Evolutionary conservation across 2,329 filamentous ascomycete genomes (phyloP), one percentile per base, ranked within the genome.

Genomic region (Neonectria neomacrospora): DNA sequence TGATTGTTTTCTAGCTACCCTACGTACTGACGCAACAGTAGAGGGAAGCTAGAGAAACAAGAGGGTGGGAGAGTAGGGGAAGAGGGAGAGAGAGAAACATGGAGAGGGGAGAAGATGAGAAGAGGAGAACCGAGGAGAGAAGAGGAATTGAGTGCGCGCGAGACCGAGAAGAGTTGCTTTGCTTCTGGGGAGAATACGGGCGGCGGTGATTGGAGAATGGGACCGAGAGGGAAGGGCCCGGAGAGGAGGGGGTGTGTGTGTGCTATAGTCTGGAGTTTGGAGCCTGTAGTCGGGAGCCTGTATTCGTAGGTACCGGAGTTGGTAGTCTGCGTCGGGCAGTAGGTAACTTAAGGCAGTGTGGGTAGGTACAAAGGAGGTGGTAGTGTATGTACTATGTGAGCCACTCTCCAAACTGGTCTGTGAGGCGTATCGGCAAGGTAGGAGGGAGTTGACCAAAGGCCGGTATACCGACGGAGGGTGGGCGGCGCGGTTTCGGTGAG

Each of bases 161-260:
- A 23, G 20, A 37, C 44, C 58, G 61, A 30, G 10, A 9, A 18
- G 51, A 64, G 61, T 68, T 66, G 58, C 54, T 66, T 60, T 58
- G 57, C 56, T 68, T 70, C 70, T 69, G 71, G 71, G 69, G 67
- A 73, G 62, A 56, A 54, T 63, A 61, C 47, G 55, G 64, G 53
- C 55, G 67, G 41, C 42, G 53, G 58, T 73, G 71, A 73, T 73
- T 73, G 71, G 71, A 70, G 71, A 73, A 73, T 73, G 69, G 70
- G 55, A 50, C 54, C 66, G 65, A 68, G 62, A 58, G 62, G 45
- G 57, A 59, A 34, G 51, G 12, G 51, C 59, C 58, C 62, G 64
- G 59, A 60, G 64, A 61, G 61, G 65, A 60, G 64, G 66, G 66
- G 53, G 59, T 47, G 32, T 18, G 23, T 26, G 23, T 26, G 37